A percentile compares a stretch with the other conserved stretches of the same genome.
phyloP scores from a whole-genome alignment of 768 basidiomycete species.

The Leccinum imitatum region DNA sequence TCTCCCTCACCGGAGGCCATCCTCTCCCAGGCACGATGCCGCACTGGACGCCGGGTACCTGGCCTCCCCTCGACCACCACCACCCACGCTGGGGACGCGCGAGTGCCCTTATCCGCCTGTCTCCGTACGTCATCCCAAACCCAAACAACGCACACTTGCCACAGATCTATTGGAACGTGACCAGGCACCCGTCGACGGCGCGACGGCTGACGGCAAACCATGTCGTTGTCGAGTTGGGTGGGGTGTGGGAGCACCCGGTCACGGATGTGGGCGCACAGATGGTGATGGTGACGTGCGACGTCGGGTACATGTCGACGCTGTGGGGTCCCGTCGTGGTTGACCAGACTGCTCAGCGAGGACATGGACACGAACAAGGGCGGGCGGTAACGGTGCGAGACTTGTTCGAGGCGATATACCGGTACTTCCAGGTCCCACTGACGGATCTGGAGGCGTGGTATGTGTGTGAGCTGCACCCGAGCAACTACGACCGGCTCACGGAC shows the following conservation, averaged over 20 bases:
- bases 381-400: conserved; percentile 44
- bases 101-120: conserved; percentile 23
- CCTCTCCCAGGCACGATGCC: conserved; percentile 23
- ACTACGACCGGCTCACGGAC: conserved; percentile 11
- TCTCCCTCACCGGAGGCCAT: conserved; percentile 20
- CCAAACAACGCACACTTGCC: conserved; percentile 31
- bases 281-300: conserved; percentile 27
- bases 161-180: conserved; percentile 37
- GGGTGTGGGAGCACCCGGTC: conserved; percentile 17
- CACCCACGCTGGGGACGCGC: background rate
- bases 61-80: conserved; percentile 26
- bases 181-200: conserved; percentile 32
- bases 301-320: conserved; percentile 24
- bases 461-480: conserved; percentile 14
- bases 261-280: conserved; percentile 22
- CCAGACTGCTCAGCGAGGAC: conserved; percentile 10
- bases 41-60: conserved; percentile 28
- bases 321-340: conserved; percentile 54
- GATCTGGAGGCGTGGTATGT: conserved; percentile 28
- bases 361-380: conserved; percentile 5
- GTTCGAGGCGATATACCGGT: conserved; percentile 48
- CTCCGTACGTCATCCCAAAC: conserved; percentile 33
- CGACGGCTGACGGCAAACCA: conserved; percentile 32
- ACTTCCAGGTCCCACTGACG: conserved; percentile 46
- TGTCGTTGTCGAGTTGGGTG: conserved; percentile 20